Base-by-base conservation (phyloP, 2,329 filamentous ascomycete genomes). In the Pseudogymnoascus sp. region DNA sequence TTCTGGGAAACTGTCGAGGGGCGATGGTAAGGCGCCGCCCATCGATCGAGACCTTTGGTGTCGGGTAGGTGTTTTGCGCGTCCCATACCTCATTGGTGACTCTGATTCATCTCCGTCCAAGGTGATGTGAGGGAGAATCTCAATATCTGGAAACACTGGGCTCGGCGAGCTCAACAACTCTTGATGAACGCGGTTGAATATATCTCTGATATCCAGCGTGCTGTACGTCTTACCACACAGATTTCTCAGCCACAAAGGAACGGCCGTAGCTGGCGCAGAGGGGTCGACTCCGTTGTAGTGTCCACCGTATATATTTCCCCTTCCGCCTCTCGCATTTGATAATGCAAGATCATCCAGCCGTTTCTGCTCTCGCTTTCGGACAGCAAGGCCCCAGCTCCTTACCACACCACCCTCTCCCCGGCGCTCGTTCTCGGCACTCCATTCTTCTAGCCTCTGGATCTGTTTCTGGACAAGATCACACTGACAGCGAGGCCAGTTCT, bases 351-450 rank as follows among this genome's bases (percentile, higher is more conserved):
- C 73, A 62, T 78, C 75, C 6, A 83, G 72, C 3, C 83, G 79
- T 65, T 80, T 76, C 67, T 83, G 77, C 68, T 88, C 85, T 12
- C 86, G 81, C 72, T 85, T 86, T 45, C 85, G 79, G 55, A 85
- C 76, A 5, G 78, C 79, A 5, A 90, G 71, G 1, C 81, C 78
- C 81, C 86, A 90, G 65, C 77, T 75, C 21, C 75, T 71, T 3
- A 87, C 77, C 2, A 81, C 74, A 0, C 78, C 78, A 1, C 71
- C 66, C 15, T 67, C 62, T 0, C 71, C 72, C 0, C 63, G 66
- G 10, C 63, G 67, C 35, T 71, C 66, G 61, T 84, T 83, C 2
- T 72, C 67, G 30, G 79, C 74, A 61, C 79, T 82, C 87, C 86
- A 90, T 0, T 73, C 72, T 63, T 86, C 78, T 55, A 91, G 79